phyloP scores from a whole-genome alignment of 2,329 filamentous ascomycete genomes.

The Colletotrichum sp. region DNA sequence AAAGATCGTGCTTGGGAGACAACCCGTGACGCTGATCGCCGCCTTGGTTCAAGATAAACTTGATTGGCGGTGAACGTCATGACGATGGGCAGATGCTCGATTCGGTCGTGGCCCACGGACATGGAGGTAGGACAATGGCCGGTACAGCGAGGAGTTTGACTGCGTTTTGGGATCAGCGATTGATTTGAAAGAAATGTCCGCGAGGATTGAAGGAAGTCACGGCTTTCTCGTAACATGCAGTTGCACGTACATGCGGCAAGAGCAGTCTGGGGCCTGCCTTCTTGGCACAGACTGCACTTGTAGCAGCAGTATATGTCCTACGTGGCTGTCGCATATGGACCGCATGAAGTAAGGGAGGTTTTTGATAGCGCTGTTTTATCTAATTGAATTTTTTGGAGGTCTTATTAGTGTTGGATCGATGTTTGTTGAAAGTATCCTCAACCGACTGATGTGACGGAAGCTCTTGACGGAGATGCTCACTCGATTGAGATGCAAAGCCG shows the following conservation, averaged over 20 bases:
- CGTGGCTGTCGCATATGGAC: not conserved
- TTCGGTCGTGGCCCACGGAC: not conserved
- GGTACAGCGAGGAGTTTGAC: not conserved
- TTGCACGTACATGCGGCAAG: not conserved
- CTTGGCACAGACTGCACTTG: not conserved
- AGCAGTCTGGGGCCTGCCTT: not conserved
- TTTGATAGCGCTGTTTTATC: not conserved
- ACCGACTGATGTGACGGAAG: not conserved
- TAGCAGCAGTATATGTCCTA: not conserved
- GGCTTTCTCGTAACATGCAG: not conserved
- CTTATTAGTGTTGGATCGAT: not conserved
- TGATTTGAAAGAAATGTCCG: not conserved
- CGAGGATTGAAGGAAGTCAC: not conserved
- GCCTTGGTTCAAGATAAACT: not conserved
- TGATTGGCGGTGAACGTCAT: not conserved
- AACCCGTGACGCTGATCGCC: not conserved
- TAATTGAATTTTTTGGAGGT: not conserved
- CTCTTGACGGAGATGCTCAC: not conserved
- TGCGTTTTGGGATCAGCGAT: not conserved
- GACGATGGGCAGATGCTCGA: not conserved
- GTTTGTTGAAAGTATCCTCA: not conserved
- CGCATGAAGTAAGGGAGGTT: not conserved
- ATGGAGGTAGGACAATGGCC: not conserved
- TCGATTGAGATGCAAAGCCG: not conserved
- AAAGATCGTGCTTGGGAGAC: not conserved